phyloP scores from a whole-genome alignment of 441 rosid genomes.

The Manihot esculenta region DNA sequence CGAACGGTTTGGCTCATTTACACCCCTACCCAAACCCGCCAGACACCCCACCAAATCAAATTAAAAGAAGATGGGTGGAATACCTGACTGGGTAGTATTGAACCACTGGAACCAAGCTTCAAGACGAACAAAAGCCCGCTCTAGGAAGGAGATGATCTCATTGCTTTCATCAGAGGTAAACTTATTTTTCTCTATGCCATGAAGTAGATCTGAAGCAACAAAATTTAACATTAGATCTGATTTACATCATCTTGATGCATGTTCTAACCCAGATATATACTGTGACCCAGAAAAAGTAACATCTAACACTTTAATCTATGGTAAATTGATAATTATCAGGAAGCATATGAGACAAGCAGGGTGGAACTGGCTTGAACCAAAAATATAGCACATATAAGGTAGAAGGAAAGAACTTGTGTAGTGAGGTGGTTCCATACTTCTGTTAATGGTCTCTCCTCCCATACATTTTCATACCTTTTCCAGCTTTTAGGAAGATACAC shows the following conservation, averaged over 20 bases:
- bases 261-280: background rate
- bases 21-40: too few relatives aligned
- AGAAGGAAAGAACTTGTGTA: background rate
- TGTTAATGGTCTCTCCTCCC: background rate
- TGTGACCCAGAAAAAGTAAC: conserved; percentile 3
- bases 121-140: conserved; percentile 77
- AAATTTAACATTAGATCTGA: conserved; percentile 15
- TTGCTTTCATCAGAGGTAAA: conserved; percentile 60
- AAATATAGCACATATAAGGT: background rate
- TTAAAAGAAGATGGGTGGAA: background rate
- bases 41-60: background rate
- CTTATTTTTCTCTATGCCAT: conserved; percentile 60
- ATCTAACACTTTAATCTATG: conserved; percentile 8
- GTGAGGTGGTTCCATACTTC: background rate
- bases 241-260: conserved; percentile 5
- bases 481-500: background rate
- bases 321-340: conserved; percentile 11
- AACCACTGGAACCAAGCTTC: conserved; percentile 99
- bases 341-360: background rate
- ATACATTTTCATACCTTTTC: background rate
- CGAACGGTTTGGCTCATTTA: too few relatives aligned
- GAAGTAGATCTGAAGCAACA: conserved; percentile 58
- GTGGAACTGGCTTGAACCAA: background rate
- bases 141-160: conserved; percentile 73
- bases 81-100: conserved; percentile 88